These are phyloP conservation scores for Hyaloscypha bicolor DNA, from an alignment of 495 filamentous ascomycete genomes.

Conservation along the genomic window DNA sequence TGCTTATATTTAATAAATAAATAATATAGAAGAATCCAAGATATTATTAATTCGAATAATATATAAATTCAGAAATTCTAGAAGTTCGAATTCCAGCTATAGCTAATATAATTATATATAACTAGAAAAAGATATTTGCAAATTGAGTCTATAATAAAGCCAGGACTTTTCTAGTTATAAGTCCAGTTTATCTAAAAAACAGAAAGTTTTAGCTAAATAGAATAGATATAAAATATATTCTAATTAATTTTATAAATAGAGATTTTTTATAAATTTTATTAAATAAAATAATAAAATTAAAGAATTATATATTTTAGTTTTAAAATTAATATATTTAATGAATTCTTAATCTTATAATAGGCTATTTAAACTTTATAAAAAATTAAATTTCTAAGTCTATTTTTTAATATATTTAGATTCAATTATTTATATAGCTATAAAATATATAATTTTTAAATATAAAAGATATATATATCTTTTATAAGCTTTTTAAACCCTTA, in stretches of 20 bases:
- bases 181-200: neutral
- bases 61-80: neutral
- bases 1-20: neutral
- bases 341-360: too few relatives aligned
- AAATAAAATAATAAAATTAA: neutral
- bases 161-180: constrained; percentile 10
- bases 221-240: constrained; percentile 12
- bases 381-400: too few relatives aligned
- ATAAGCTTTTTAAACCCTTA: too few relatives aligned
- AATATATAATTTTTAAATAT: too few relatives aligned
- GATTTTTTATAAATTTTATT: neutral
- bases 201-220: too few relatives aligned
- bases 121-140: constrained; percentile 3
- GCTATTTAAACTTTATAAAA: too few relatives aligned
- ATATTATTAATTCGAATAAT: neutral
- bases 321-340: neutral
- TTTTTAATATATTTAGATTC: too few relatives aligned
- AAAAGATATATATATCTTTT: too few relatives aligned
- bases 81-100: neutral
- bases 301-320: constrained; percentile 11
- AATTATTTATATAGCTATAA: too few relatives aligned
- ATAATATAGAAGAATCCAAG: neutral
- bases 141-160: neutral
- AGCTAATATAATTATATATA: constrained; percentile 10
- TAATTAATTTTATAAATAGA: constrained; percentile 5